Conservation (phyloP, 768 basidiomycete genomes). For the Dentipellis sp. region DNA sequence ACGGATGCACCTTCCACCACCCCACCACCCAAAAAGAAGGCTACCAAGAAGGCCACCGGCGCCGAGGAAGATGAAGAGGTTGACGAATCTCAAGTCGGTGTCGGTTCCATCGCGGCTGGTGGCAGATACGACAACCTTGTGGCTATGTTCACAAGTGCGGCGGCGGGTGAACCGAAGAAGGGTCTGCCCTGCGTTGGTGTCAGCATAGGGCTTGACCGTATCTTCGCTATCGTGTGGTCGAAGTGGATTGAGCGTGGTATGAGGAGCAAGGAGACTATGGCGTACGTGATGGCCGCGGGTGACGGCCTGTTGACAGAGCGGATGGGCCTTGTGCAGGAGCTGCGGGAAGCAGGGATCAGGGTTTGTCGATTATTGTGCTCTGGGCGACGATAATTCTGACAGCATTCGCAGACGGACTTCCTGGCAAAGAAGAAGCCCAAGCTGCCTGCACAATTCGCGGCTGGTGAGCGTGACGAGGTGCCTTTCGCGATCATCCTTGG, state of each 20-base stretch:
- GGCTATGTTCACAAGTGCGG: constrained; percentile 79
- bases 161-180: constrained; percentile 67
- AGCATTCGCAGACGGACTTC: constrained; percentile 68
- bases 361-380: constrained; percentile 28
- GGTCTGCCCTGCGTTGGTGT: constrained; percentile 86
- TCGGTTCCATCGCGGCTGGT: constrained; percentile 99
- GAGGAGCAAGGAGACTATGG: constrained; percentile 87
- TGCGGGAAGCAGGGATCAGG: constrained; percentile 85
- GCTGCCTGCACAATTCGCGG: constrained; percentile 75
- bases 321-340: constrained; percentile 65
- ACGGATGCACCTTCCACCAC: constrained; percentile 23
- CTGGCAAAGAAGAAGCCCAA: constrained; percentile 91
- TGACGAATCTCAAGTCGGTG: constrained; percentile 89
- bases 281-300: constrained; percentile 86
- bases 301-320: constrained; percentile 84
- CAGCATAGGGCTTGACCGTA: constrained; percentile 86
- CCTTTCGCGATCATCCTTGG: constrained; percentile 94
- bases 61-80: constrained; percentile 76
- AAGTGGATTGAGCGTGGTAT: constrained; percentile 74
- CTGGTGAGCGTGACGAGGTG: constrained; percentile 84
- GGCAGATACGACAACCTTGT: constrained; percentile 96
- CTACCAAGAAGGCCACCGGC: constrained; percentile 32
- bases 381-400: neutral
- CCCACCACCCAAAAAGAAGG: constrained; percentile 30
- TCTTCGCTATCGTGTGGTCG: constrained; percentile 87